phyloP scores from a whole-genome alignment of 2,329 filamentous ascomycete genomes.

The Diaporthe sp. region DNA sequence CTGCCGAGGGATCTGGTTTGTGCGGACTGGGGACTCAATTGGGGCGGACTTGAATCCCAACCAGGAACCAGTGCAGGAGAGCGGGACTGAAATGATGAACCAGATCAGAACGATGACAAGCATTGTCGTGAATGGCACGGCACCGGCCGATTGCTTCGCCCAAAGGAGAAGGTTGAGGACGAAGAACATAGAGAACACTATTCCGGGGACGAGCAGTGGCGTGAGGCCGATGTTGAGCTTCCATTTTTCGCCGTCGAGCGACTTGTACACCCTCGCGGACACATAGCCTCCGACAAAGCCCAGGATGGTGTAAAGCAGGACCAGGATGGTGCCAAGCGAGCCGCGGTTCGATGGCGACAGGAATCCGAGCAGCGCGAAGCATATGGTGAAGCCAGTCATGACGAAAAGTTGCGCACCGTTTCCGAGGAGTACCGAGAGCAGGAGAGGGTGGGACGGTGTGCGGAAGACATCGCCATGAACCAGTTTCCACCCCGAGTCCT shows the following conservation, averaged over 20 bases:
- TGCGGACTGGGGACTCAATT: conserved; percentile 85
- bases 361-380: conserved; percentile 93
- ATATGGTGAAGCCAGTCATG: conserved; percentile 95
- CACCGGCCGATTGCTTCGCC: conserved; percentile 91
- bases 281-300: conserved; percentile 93
- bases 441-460: conserved; percentile 81
- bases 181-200: conserved; percentile 92
- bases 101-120: conserved; percentile 91
- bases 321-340: conserved; percentile 90
- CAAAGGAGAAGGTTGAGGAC: conserved; percentile 95
- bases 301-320: conserved; percentile 92
- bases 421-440: conserved; percentile 88
- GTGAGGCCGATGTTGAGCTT: conserved; percentile 93
- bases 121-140: conserved; percentile 97
- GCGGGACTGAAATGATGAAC: conserved; percentile 95
- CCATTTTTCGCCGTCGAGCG: conserved; percentile 92
- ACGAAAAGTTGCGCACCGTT: conserved; percentile 97
- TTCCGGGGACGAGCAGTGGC: conserved; percentile 83
- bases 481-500: conserved; percentile 98
- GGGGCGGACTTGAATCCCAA: conserved; percentile 82
- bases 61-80: conserved; percentile 92
- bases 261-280: conserved; percentile 92
- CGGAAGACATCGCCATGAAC: conserved; percentile 98
- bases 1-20: conserved; percentile 97
- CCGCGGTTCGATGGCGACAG: conserved; percentile 96